Evolutionary conservation across 441 rosid species (phyloP), one percentile per base, ranked within the genome.

Genomic region (Populus hybrid): DNA sequence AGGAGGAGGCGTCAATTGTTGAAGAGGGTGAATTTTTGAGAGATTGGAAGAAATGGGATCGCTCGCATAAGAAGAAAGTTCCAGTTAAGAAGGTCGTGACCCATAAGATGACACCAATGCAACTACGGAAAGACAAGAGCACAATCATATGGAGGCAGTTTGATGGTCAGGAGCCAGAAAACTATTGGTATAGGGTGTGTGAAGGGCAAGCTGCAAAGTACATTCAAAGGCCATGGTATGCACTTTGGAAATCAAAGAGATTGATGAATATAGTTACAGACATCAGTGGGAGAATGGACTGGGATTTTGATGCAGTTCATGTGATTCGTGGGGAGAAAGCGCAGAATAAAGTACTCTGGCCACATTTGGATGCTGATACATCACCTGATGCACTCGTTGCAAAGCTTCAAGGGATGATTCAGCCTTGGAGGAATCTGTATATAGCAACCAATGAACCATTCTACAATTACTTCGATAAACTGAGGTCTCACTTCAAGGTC

Each of bases 311-410:
- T 77, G 95, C 98, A 0, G 94, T 86, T 77, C 99, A 95, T 71
- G 97, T 95, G 24, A 92, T 94, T 75, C 87, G 99, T 82, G 98
- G 99, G n/a, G 95, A 90, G 84, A 95, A 91, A 75, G 97, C 94
- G 2, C 84, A 85, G 77, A 90, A 93, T 80, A 96, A 90, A 88
- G 92, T 83, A 77, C 90, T 90, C 0, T 96, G 99, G 99, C 97
- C 99, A 14, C 94, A 88, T 82, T 78, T 96, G 79, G 95, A 90
- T 77, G 81, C 85, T 1, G 98, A 96, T 83, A 96, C 99, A 20
- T 90, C 97, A 66, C 98, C 99, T 1, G 98, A 96, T 74, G 85
- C 89, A 2, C 86, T 96, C 24, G 81, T 89, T 63, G 65, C 71
- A 21, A 94, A 90, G 80, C 91, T 96, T 79, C 87, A 81, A 80